These are phyloP conservation scores for Fusarium xyrophilum DNA, from an alignment of 2,329 filamentous ascomycete genomes.

Conservation along the genomic window DNA sequence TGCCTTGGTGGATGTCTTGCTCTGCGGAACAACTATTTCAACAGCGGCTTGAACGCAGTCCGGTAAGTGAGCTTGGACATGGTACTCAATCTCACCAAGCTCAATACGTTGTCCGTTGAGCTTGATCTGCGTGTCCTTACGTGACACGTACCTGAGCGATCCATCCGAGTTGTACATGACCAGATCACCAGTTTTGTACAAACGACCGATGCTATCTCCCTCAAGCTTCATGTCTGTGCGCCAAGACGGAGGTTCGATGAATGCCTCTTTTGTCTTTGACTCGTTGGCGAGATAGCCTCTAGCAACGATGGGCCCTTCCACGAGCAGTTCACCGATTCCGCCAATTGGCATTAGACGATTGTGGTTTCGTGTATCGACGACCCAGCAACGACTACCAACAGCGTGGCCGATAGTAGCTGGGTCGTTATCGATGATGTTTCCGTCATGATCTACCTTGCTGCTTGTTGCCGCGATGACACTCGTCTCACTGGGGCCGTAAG, in stretches of 20 bases:
- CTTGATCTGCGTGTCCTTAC: slow-evolving; percentile 67
- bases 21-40: slow-evolving; percentile 54
- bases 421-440: not conserved
- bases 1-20: slow-evolving; percentile 24
- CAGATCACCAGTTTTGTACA: slow-evolving; percentile 60
- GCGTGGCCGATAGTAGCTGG: slow-evolving; percentile 10
- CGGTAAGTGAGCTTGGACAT: slow-evolving; percentile 52
- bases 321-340: slow-evolving; percentile 6
- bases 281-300: slow-evolving; percentile 23
- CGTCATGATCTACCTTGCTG: slow-evolving; percentile 3
- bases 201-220: not conserved
- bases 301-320: slow-evolving; percentile 26
- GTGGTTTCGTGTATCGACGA: slow-evolving; percentile 5
- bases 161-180: slow-evolving; percentile 52
- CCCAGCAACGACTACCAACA: slow-evolving; percentile 19
- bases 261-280: slow-evolving; percentile 14
- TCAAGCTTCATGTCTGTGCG: slow-evolving; percentile 27
- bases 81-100: slow-evolving; percentile 53
- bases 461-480: slow-evolving; percentile 9
- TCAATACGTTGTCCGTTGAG: slow-evolving; percentile 65
- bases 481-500: slow-evolving; percentile 26
- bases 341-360: slow-evolving; percentile 14
- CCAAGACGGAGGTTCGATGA: slow-evolving; percentile 55
- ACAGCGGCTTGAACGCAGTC: slow-evolving; percentile 51
- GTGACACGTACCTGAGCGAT: slow-evolving; percentile 53